Evolutionary conservation across 257 asterid genomes (phyloP).

Genomic region (Asclepias syriaca): DNA sequence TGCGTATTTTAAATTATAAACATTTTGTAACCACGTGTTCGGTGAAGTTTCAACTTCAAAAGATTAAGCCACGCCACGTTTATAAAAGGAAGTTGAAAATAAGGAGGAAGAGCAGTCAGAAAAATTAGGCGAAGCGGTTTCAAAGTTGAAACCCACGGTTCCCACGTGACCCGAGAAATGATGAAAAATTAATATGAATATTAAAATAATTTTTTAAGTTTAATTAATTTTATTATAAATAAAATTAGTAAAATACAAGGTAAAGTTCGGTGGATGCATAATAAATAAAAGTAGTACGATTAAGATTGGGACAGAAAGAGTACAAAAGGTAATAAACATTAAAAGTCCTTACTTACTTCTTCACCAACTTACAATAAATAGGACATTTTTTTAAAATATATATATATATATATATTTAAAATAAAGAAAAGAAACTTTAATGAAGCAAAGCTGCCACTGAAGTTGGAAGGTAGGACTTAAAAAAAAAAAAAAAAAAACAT

Average conservation of each 20-base stretch:
- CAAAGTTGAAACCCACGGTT: background rate
- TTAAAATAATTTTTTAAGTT: too few species aligned
- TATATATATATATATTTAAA: too few species aligned
- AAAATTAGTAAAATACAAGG: background rate
- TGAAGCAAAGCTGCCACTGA: background rate
- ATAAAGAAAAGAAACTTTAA: background rate
- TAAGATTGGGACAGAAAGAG: background rate
- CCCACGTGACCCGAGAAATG: background rate
- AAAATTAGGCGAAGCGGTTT: background rate
- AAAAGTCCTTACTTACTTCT: too few species aligned
- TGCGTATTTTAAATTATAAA: too few species aligned
- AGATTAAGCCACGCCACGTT: background rate
- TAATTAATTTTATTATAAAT: too few species aligned
- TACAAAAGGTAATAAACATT: too few species aligned
- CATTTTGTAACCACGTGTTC: too few species aligned
- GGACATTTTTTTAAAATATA: too few species aligned
- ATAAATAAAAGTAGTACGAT: background rate
- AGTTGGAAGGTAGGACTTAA: background rate
- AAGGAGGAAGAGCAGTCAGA: background rate
- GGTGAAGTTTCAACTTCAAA: background rate
- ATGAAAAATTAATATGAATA: too few species aligned
- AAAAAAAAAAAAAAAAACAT: background rate
- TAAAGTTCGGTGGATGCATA: too few species aligned
- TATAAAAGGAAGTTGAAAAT: background rate
- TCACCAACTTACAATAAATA: constrained; percentile 1